Conservation (phyloP, 2,329 filamentous ascomycete species). For the Rosellinia necatrix region DNA sequence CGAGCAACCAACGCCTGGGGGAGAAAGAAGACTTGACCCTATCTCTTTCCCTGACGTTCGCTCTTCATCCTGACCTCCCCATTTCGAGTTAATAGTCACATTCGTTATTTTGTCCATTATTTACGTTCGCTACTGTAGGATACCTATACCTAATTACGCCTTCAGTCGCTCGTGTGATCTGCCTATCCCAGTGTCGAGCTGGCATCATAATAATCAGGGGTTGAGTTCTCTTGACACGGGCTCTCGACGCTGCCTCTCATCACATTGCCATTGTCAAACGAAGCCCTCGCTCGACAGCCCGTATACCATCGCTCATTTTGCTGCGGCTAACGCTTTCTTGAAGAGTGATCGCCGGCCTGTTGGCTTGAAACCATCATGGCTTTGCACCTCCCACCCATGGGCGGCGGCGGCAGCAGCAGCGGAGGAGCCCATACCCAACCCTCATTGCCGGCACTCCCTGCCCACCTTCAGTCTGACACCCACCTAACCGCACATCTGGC, state of each 20-base stretch:
- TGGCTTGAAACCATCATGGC: slow-evolving; percentile 56
- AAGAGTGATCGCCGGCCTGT: slow-evolving; percentile 29
- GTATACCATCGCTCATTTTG: slow-evolving; percentile 16
- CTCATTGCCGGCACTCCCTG: slow-evolving; percentile 84
- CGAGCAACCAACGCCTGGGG: slow-evolving; percentile 25
- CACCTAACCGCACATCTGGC: slow-evolving; percentile 82
- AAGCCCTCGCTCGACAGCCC: neutral
- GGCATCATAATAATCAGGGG: slow-evolving; percentile 12
- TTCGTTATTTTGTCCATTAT: slow-evolving; percentile 28
- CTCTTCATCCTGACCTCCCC: slow-evolving; percentile 28
- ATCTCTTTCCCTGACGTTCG: slow-evolving; percentile 30
- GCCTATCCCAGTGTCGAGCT: neutral
- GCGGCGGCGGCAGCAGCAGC: slow-evolving; percentile 49
- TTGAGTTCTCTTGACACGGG: too few relatives aligned
- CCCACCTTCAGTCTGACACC: slow-evolving; percentile 78
- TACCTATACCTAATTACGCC: slow-evolving; percentile 22
- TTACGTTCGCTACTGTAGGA: slow-evolving; percentile 36
- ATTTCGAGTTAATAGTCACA: slow-evolving; percentile 26
- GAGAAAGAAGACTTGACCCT: slow-evolving; percentile 4
- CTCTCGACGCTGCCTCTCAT: too few relatives aligned
- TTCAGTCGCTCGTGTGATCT: slow-evolving; percentile 3
- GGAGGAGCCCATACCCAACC: slow-evolving; percentile 77
- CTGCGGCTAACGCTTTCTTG: slow-evolving; percentile 20
- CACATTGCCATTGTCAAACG: neutral
- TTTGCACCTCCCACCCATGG: slow-evolving; percentile 59